phyloP scores from a whole-genome alignment of 108 stramenopile species.

The Nitzschia inconspicua region DNA sequence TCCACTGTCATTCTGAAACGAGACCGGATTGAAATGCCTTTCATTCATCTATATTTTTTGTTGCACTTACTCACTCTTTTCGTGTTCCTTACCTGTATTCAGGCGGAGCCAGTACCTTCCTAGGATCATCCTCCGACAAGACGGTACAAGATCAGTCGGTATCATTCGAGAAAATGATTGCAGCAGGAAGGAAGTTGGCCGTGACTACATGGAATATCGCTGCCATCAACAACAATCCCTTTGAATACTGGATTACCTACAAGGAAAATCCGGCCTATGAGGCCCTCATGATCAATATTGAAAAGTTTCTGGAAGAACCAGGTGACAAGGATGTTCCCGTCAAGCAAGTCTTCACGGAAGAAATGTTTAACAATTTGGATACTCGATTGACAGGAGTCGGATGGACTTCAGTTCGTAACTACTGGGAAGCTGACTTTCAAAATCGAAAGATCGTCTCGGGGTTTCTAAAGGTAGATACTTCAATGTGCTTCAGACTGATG shows the following conservation, averaged over 20 bases:
- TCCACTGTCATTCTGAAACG: too few relatives aligned
- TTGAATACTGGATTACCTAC: slow-evolving; percentile 91
- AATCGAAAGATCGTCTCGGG: slow-evolving; percentile 81
- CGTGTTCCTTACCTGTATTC: slow-evolving; percentile 46
- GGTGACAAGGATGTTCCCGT: slow-evolving; percentile 83
- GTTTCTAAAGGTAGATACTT: slow-evolving; percentile 62
- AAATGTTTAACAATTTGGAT: slow-evolving; percentile 80
- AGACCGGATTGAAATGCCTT: too few relatives aligned
- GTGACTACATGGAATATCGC: slow-evolving; percentile 90
- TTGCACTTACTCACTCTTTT: background rate
- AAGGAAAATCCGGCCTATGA: slow-evolving; percentile 81
- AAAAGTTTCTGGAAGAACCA: slow-evolving; percentile 77
- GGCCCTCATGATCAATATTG: slow-evolving; percentile 78
- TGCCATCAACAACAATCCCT: slow-evolving; percentile 92
- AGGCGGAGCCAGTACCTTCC: slow-evolving; percentile 39
- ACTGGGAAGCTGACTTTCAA: slow-evolving; percentile 83
- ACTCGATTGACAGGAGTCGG: slow-evolving; percentile 50
- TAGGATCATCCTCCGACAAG: slow-evolving; percentile 11
- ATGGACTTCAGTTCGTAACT: slow-evolving; percentile 57
- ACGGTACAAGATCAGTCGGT: background rate
- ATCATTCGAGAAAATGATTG: slow-evolving; percentile 24
- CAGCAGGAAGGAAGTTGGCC: slow-evolving; percentile 25
- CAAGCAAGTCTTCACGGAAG: slow-evolving; percentile 76
- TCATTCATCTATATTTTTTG: background rate
- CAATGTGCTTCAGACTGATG: background rate